Percentiles rank a stretch among this genome's conserved stretches.
These are phyloP conservation scores for Aegle marmelos DNA, from an alignment of 345 rosid species.

Conservation along the genomic window DNA sequence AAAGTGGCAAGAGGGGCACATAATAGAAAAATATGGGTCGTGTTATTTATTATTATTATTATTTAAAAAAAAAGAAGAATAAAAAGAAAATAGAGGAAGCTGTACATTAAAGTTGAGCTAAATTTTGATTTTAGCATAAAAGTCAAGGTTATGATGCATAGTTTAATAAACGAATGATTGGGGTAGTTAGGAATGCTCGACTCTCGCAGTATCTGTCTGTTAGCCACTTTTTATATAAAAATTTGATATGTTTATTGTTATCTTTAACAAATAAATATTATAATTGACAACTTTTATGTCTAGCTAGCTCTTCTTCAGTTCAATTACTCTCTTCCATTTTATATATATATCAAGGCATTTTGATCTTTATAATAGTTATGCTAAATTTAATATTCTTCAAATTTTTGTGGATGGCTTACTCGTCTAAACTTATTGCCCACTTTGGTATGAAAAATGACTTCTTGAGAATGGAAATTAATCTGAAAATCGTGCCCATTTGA, in stretches of 20 bases:
- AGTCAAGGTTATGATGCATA: neutral
- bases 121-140: neutral
- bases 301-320: no score
- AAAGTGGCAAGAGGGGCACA: neutral
- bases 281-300: no score
- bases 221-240: neutral
- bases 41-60: no score
- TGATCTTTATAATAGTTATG: no score
- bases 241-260: no score
- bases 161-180: conserved; percentile 26
- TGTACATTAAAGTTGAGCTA: neutral
- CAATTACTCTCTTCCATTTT: no score
- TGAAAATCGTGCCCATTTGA: neutral
- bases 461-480: neutral
- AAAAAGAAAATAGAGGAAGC: neutral
- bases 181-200: conserved; percentile 34
- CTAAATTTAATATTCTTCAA: no score
- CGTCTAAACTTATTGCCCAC: neutral
- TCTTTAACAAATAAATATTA: no score
- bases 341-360: no score
- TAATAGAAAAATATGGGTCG: neutral
- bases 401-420: neutral
- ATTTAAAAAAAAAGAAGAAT: neutral
- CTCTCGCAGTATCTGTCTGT: neutral
- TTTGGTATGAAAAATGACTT: neutral